Base-by-base conservation (phyloP, 768 basidiomycete genomes). In the Tulasnella sp. region DNA sequence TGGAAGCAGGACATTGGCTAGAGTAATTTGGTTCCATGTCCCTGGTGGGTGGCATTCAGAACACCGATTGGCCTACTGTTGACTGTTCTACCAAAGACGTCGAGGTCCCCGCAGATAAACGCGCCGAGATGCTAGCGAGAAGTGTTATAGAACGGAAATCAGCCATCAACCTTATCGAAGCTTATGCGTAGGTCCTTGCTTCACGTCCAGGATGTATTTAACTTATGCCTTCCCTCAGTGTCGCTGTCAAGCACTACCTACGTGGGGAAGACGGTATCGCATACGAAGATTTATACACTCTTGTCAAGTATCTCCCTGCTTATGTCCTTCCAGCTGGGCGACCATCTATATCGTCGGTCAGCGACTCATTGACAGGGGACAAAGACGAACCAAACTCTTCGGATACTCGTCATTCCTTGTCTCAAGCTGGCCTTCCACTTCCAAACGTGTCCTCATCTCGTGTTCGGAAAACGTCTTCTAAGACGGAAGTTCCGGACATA, bases 181-280 rank as follows among this genome's bases (percentile, higher is more conserved):
- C 80, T 1, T 84, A 75, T 60, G 74, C 74, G 64, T 65, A 37
- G 48, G 63, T 55, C 6, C 5, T 23, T 37, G 42, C 19, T 29
- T 29, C 19, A 14, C n/a, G 2, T 36, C 12, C 27, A 11, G 4
- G 34, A 6, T 17, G 39, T 3, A 15, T 34, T 15, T 23, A 48
- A 45, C n/a, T 23, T 43, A 17, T 25, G 42, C 37, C 21, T 14
- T 7, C 32, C 46, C 29, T 17, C 36, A 65, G 64, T 2, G 78
- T 84, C 35, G 74, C 83, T 2, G 71, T 82, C 15, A 84, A 84
- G 66, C 83, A 84, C 65, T 85, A 84, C 64, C 69, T 83, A 15
- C 73, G 83, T 37, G 81, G 80, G 4, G 74, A 75, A 64, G 74
- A 74, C 49, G 69, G 69, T 15, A 61, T 53, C 15, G 41, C 46